Evolutionary conservation across 2,329 filamentous ascomycete species (phyloP).

Genomic region (Fusarium lyarnte): DNA sequence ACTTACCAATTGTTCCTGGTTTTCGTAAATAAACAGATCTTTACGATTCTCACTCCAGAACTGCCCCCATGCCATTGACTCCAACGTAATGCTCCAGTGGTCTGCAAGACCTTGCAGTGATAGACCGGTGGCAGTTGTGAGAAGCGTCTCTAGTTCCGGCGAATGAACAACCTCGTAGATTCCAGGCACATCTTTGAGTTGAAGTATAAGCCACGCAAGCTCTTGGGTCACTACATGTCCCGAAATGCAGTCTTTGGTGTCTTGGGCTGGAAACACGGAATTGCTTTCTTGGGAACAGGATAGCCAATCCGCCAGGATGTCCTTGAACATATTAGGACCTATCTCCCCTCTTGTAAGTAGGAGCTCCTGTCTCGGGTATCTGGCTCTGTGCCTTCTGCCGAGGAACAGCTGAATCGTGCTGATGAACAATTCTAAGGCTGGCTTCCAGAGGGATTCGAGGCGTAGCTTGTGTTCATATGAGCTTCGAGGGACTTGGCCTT

Average conservation of each 20-base stretch:
- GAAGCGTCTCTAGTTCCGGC: not conserved
- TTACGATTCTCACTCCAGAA: not conserved
- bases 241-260: not conserved
- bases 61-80: not conserved
- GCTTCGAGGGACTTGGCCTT: conserved; percentile 15
- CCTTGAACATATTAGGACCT: not conserved
- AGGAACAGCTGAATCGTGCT: not conserved
- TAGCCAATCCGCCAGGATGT: not conserved
- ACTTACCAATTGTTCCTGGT: not conserved
- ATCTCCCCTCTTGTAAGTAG: not conserved
- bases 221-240: not conserved
- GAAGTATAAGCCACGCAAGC: not conserved
- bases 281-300: not conserved
- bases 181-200: not conserved
- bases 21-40: conserved; percentile 12
- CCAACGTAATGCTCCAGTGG: not conserved
- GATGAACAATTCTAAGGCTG: conserved; percentile 2
- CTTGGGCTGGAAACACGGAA: not conserved
- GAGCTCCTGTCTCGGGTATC: not conserved
- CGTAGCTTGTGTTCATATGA: not conserved
- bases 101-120: not conserved
- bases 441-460: not conserved
- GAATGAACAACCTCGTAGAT: not conserved
- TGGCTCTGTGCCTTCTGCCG: not conserved
- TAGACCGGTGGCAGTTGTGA: not conserved